These are phyloP conservation scores for Raffaelea ambrosiae DNA, from an alignment of 2,329 filamentous ascomycete species.

Conservation along the genomic window DNA sequence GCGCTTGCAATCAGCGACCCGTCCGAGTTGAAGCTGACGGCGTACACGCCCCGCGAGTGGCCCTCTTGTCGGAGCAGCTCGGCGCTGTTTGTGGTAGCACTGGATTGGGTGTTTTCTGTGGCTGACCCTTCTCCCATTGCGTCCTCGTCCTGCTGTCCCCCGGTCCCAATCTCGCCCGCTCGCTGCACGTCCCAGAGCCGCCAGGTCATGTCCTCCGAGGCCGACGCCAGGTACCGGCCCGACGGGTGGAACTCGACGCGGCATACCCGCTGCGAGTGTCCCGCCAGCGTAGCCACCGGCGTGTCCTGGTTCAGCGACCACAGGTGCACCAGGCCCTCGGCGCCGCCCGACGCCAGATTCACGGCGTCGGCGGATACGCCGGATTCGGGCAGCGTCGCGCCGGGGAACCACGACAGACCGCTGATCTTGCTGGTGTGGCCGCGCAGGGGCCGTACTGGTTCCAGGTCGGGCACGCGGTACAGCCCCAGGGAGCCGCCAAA, in stretches of 20 bases:
- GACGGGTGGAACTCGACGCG: constrained; percentile 92
- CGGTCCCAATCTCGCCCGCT: constrained; percentile 49
- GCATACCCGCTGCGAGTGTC: constrained; percentile 81
- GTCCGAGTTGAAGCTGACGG: constrained; percentile 82
- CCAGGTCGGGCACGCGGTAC: constrained; percentile 72
- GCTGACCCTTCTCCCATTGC: background rate
- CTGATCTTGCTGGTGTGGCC: constrained; percentile 87
- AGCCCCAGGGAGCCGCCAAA: constrained; percentile 88
- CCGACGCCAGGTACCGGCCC: constrained; percentile 80
- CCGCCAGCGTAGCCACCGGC: constrained; percentile 70
- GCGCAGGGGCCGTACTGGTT: constrained; percentile 65
- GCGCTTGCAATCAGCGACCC: constrained; percentile 85
- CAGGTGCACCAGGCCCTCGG: constrained; percentile 77
- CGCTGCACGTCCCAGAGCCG: constrained; percentile 90
- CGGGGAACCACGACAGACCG: constrained; percentile 84
- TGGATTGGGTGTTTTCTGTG: too few relatives aligned
- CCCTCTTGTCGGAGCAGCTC: constrained; percentile 77
- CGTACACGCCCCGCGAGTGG: constrained; percentile 87
- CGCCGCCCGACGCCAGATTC: constrained; percentile 85
- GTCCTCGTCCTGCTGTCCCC: background rate
- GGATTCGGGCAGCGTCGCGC: constrained; percentile 63
- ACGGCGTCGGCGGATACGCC: constrained; percentile 64
- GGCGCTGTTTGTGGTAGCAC: background rate
- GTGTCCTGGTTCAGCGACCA: constrained; percentile 87
- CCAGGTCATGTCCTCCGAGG: constrained; percentile 95